Conservation (phyloP, 1,284 basidiomycete species). For the Boletus sp. region DNA sequence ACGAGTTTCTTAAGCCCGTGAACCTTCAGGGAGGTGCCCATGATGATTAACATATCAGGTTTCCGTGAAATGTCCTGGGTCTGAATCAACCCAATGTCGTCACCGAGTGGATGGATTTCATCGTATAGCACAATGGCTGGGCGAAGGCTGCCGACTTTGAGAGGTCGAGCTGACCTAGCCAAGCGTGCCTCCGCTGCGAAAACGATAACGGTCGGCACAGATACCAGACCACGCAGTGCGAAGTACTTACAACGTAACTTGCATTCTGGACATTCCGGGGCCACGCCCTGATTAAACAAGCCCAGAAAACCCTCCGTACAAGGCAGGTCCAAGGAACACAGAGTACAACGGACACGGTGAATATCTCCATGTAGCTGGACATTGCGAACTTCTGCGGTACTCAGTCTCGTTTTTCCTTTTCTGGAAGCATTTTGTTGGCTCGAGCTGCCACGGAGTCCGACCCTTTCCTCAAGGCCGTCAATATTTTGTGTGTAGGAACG, state of each 20-base stretch:
- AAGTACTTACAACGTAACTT: conserved; percentile 60
- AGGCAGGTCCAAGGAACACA: conserved; percentile 74
- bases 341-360: conserved; percentile 78
- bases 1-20: conserved; percentile 91
- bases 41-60: conserved; percentile 91
- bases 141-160: conserved; percentile 74
- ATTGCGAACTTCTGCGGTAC: conserved; percentile 70
- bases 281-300: conserved; percentile 61
- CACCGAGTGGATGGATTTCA: conserved; percentile 82
- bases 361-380: conserved; percentile 92
- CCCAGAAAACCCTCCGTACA: conserved; percentile 60
- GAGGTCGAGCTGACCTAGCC: conserved; percentile 75
- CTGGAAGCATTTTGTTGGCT: conserved; percentile 48
- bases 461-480: conserved; percentile 83
- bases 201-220: background rate
- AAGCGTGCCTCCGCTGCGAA: conserved; percentile 65
- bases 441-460: conserved; percentile 67
- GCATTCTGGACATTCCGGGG: conserved; percentile 85
- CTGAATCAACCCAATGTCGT: conserved; percentile 80
- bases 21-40: conserved; percentile 95
- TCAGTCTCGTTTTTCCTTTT: conserved; percentile 63
- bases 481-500: conserved; percentile 96
- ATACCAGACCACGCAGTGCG: background rate
- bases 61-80: conserved; percentile 66
- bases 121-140: conserved; percentile 90